A percentile compares a stretch with the other conserved stretches of the same genome.
These are phyloP conservation scores for Carex sylvatica DNA, from an alignment of 202 grass and related monocot species.

Conservation along the genomic window DNA sequence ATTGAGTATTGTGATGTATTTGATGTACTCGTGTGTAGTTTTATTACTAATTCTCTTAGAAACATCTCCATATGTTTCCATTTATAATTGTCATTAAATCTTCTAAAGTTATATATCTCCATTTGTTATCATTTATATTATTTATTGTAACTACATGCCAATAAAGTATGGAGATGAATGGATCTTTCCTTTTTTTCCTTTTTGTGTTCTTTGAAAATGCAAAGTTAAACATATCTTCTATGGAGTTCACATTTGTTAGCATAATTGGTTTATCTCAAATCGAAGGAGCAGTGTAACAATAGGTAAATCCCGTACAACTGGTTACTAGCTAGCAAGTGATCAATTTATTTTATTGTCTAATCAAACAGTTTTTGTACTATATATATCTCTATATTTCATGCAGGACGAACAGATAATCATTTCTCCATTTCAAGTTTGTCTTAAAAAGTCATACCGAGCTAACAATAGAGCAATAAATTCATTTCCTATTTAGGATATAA, in stretches of 20 bases:
- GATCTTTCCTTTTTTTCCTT: neutral
- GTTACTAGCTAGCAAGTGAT: neutral
- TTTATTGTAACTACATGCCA: neutral
- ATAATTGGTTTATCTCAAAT: neutral
- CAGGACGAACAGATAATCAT: neutral
- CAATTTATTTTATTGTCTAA: neutral
- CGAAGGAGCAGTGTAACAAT: neutral
- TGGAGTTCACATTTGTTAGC: neutral
- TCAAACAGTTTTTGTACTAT: neutral
- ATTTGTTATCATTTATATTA: neutral
- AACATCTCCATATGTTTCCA: neutral
- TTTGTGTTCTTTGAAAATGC: neutral
- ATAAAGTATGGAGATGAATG: neutral
- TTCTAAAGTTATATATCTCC: neutral
- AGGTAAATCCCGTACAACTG: neutral
- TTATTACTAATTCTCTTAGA: neutral
- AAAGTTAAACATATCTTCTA: neutral
- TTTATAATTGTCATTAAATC: neutral
- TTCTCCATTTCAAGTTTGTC: neutral
- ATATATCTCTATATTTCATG: constrained; percentile 13
- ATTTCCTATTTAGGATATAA: neutral
- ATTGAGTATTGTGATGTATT: neutral
- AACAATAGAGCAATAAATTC: neutral
- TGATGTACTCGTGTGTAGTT: neutral
- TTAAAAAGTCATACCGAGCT: neutral